Evolutionary conservation across 495 filamentous ascomycete species (phyloP).

Genomic region (Aspergillus heteromorphus): DNA sequence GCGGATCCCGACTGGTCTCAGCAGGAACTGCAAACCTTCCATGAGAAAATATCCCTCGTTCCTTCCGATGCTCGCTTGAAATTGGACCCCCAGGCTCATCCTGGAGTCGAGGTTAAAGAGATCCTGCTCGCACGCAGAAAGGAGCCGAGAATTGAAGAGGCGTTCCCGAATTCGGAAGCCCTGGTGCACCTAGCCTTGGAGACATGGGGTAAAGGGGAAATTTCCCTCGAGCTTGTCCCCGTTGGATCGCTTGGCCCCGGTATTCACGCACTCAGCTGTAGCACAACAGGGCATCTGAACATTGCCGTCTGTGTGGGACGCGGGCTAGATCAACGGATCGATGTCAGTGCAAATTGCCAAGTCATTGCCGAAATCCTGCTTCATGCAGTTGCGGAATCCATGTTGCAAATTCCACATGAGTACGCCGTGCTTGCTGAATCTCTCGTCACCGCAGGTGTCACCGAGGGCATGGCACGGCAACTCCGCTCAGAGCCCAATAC

Average conservation of each 20-base stretch:
- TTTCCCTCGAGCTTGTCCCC: conserved; percentile 45
- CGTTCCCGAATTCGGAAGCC: conserved; percentile 40
- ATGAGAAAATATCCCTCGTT: conserved; percentile 26
- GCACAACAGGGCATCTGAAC: conserved; percentile 27
- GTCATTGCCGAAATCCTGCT: conserved; percentile 52
- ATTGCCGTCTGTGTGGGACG: conserved; percentile 40
- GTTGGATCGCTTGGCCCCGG: conserved; percentile 34
- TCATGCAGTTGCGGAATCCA: conserved; percentile 46
- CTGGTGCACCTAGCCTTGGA: conserved; percentile 34
- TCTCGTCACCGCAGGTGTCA: conserved; percentile 37
- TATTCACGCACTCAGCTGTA: conserved; percentile 45
- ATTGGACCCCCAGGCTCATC: conserved; percentile 37
- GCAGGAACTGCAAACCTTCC: conserved; percentile 47
- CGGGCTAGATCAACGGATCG: conserved; percentile 30
- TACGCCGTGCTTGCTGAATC: conserved; percentile 45
- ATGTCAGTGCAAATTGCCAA: conserved; percentile 41
- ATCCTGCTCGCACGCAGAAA: conserved; percentile 31
- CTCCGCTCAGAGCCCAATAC: conserved; percentile 33
- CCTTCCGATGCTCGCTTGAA: conserved; percentile 27
- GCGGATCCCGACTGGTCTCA: conserved; percentile 45
- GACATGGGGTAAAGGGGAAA: conserved; percentile 37
- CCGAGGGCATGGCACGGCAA: conserved; percentile 33
- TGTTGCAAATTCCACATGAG: conserved; percentile 46
- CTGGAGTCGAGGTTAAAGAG: conserved; percentile 45
- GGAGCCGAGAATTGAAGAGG: conserved; percentile 34